Conservation (phyloP, 805 yeast species). For the Teunomyces kruisii region DNA sequence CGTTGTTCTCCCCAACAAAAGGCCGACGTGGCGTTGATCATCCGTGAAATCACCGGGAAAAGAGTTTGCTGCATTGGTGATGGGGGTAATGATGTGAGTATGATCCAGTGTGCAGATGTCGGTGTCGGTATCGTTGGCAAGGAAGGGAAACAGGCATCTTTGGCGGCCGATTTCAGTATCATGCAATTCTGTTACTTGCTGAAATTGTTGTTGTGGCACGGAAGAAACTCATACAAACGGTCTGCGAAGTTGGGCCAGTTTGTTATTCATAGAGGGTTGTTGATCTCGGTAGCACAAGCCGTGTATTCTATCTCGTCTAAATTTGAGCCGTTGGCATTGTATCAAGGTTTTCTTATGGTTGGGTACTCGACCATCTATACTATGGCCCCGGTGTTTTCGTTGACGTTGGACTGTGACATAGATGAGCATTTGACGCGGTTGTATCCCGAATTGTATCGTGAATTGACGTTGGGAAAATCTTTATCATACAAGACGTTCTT, state of each 20-base stretch:
- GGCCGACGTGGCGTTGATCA: constrained; percentile 87
- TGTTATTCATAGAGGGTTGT: constrained; percentile 92
- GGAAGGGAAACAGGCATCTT: constrained; percentile 95
- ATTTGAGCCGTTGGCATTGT: constrained; percentile 91
- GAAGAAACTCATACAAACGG: constrained; percentile 93
- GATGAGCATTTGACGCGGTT: constrained; percentile 83
- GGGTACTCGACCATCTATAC: constrained; percentile 97
- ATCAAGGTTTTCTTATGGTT: constrained; percentile 97
- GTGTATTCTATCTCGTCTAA: constrained; percentile 82
- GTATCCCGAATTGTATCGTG: constrained; percentile 94
- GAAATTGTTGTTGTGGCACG: constrained; percentile 92
- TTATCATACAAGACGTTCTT: constrained; percentile 85
- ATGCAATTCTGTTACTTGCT: constrained; percentile 89
- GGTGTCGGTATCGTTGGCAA: constrained; percentile 99
- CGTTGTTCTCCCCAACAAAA: constrained; percentile 98
- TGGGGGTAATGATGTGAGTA: constrained; percentile 98
- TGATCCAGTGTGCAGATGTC: constrained; percentile 98
- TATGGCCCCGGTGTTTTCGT: constrained; percentile 95
- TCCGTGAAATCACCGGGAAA: constrained; percentile 76
- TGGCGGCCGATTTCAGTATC: constrained; percentile 95
- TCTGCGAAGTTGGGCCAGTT: constrained; percentile 94
- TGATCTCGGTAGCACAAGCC: constrained; percentile 93
- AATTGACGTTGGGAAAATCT: constrained; percentile 83
- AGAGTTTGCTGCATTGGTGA: constrained; percentile 98
- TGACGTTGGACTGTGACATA: constrained; percentile 89